A percentile compares a stretch with the other conserved stretches of the same genome.
Conservation (phyloP, 306 rosid species). For the Biancaea sappan region DNA sequence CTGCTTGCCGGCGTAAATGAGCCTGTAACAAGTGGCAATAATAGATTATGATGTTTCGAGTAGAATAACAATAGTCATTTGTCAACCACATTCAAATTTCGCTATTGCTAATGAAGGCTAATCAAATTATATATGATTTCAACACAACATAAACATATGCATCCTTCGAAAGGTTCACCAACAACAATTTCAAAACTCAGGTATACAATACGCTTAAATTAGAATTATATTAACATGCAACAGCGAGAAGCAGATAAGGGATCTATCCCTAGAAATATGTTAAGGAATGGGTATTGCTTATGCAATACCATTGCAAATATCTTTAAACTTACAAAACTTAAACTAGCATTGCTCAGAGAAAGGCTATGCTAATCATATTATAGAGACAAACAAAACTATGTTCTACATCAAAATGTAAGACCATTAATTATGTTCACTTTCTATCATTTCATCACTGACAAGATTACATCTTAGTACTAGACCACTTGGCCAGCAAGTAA, state of each 20-base stretch:
- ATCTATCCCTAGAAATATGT: too few relatives aligned
- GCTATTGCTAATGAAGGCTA: not conserved
- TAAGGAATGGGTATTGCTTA: not conserved
- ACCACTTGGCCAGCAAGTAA: not conserved
- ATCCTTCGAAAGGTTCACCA: constrained; percentile 2
- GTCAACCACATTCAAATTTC: not conserved
- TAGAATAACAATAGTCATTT: not conserved
- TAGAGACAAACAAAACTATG: not conserved
- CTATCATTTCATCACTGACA: not conserved
- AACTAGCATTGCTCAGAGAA: not conserved
- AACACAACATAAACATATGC: constrained; percentile 2
- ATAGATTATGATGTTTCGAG: constrained; percentile 23
- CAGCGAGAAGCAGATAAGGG: too few relatives aligned
- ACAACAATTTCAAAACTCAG: constrained; percentile 3
- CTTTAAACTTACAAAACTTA: not conserved
- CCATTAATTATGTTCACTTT: not conserved
- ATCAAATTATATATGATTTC: not conserved
- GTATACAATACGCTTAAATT: not conserved
- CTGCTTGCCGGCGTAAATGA: constrained; percentile 97
- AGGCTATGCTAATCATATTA: too few relatives aligned
- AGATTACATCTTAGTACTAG: not conserved
- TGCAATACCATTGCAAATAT: constrained; percentile 11
- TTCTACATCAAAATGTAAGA: not conserved
- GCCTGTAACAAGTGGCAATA: constrained; percentile 55
- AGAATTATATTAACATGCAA: not conserved